A percentile compares a stretch with the other conserved stretches of the same genome.
Conservation (phyloP, 2,329 filamentous ascomycete species). For the Calonectria pauciramosa region DNA sequence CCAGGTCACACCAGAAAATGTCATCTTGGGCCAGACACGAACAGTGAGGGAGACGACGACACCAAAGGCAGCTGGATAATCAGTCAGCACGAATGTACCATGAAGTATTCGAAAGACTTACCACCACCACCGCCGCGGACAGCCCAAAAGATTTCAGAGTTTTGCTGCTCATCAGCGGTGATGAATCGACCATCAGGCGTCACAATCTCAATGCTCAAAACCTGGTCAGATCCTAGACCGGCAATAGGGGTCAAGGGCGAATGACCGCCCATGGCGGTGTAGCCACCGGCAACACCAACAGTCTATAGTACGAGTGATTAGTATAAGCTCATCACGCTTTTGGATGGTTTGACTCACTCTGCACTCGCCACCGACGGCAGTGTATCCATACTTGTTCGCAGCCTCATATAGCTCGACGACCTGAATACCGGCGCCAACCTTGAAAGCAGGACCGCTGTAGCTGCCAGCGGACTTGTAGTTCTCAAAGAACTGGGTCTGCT, state of each 20-base stretch:
- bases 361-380: slow-evolving; percentile 67
- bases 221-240: slow-evolving; percentile 61
- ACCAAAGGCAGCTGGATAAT: slow-evolving; percentile 53
- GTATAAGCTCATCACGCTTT: background rate
- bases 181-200: slow-evolving; percentile 59
- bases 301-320: slow-evolving; percentile 31
- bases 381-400: slow-evolving; percentile 60
- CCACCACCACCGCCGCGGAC: slow-evolving; percentile 56
- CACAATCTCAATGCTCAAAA: slow-evolving; percentile 64
- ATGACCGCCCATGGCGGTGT: slow-evolving; percentile 60
- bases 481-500: slow-evolving; percentile 50
- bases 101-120: background rate
- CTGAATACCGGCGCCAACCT: slow-evolving; percentile 67
- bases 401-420: slow-evolving; percentile 66
- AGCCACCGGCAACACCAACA: slow-evolving; percentile 47
- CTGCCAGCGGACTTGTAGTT: slow-evolving; percentile 39
- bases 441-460: slow-evolving; percentile 64
- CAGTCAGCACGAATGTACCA: background rate
- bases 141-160: slow-evolving; percentile 65
- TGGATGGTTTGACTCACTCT: slow-evolving; percentile 37
- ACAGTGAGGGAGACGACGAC: slow-evolving; percentile 56
- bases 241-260: slow-evolving; percentile 60
- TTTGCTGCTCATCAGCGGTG: slow-evolving; percentile 54
- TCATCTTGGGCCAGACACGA: slow-evolving; percentile 46
- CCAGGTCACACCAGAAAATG: slow-evolving; percentile 49